phyloP scores from a whole-genome alignment of 2,329 filamentous ascomycete species.

The Talaromyces piceae region DNA sequence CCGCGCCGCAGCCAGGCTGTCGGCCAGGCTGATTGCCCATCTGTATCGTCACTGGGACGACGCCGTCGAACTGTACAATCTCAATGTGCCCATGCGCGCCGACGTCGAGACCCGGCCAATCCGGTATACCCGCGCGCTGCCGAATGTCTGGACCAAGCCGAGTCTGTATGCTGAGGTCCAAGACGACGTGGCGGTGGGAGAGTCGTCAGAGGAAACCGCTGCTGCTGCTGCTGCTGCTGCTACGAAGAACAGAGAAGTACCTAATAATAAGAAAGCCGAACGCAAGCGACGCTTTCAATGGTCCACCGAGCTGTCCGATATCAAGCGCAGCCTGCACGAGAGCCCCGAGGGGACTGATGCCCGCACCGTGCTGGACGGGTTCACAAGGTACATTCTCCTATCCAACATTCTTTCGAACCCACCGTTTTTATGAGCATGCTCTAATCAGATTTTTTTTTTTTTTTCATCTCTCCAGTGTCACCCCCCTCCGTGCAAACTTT shows the following conservation, averaged over 20 bases:
- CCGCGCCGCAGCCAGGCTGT: conserved; percentile 60
- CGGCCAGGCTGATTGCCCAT: conserved; percentile 66
- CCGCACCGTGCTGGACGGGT: conserved; percentile 76
- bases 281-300: conserved; percentile 79
- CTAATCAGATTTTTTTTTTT: neutral
- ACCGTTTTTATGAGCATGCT: neutral
- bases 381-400: conserved; percentile 57
- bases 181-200: conserved; percentile 10
- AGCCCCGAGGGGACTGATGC: conserved; percentile 76
- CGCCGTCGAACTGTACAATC: conserved; percentile 70
- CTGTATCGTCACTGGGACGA: conserved; percentile 63
- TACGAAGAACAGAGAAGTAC: neutral
- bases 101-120: conserved; percentile 62
- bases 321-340: conserved; percentile 72
- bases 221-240: conserved; percentile 5
- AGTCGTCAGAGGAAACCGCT: too few species aligned
- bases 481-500: conserved; percentile 82
- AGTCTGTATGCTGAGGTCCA: conserved; percentile 73
- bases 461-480: conserved; percentile 52
- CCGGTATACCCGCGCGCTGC: conserved; percentile 69
- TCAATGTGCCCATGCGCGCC: conserved; percentile 76
- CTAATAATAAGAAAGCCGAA: too few species aligned
- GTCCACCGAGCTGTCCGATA: conserved; percentile 74
- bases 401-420: neutral
- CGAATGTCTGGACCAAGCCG: conserved; percentile 75